phyloP scores from a whole-genome alignment of 2,329 filamentous ascomycete species.

The Botryotinia calthae region DNA sequence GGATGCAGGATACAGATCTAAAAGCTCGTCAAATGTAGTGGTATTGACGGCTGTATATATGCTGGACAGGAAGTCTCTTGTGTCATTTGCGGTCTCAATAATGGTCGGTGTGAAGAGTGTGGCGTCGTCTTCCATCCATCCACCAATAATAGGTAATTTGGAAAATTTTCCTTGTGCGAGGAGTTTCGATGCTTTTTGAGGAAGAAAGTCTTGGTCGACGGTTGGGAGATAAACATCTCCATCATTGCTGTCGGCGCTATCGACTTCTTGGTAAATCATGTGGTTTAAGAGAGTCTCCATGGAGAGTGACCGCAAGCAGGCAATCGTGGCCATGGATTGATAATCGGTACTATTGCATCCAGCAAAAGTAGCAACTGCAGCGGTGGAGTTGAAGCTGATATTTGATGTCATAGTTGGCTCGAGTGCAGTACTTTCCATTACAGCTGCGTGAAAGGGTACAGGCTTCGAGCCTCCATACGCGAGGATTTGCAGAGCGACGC shows the following conservation, averaged over 20 bases:
- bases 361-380: constrained; percentile 43
- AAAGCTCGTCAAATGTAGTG: constrained; percentile 42
- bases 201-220: constrained; percentile 51
- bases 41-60: constrained; percentile 43
- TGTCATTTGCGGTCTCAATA: constrained; percentile 44
- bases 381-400: constrained; percentile 49
- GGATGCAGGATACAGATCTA: constrained; percentile 49
- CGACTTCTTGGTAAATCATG: constrained; percentile 43
- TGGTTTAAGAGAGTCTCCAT: constrained; percentile 46
- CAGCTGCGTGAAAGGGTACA: constrained; percentile 47
- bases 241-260: constrained; percentile 45
- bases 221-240: constrained; percentile 52
- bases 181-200: constrained; percentile 44
- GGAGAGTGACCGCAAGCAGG: constrained; percentile 47
- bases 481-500: constrained; percentile 49
- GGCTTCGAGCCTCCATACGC: constrained; percentile 47
- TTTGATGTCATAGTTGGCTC: constrained; percentile 51
- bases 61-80: constrained; percentile 41
- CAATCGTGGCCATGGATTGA: constrained; percentile 44
- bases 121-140: constrained; percentile 48
- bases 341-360: constrained; percentile 45
- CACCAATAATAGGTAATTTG: constrained; percentile 44
- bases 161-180: constrained; percentile 43
- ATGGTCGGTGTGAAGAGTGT: constrained; percentile 43
- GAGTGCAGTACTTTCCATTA: constrained; percentile 48